Evolutionary conservation across 1,139 yeast species (phyloP).

Genomic region (Pichia sp.): DNA sequence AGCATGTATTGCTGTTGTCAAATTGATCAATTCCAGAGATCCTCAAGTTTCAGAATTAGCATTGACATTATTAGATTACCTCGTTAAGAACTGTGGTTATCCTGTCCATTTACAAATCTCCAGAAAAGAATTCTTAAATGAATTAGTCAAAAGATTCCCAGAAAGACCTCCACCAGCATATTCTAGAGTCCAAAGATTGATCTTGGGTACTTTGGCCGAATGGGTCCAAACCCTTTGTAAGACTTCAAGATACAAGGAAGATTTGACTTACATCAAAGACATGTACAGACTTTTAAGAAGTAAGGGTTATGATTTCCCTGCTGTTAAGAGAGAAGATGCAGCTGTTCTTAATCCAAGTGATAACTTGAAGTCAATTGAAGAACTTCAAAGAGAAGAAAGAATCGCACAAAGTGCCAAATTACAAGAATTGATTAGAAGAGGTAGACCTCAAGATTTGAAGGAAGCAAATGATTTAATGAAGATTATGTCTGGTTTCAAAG

Average conservation of each 20-base stretch:
- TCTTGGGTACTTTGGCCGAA: constrained; percentile 90
- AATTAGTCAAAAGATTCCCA: constrained; percentile 89
- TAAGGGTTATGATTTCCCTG: constrained; percentile 92
- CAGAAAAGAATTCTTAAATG: constrained; percentile 91
- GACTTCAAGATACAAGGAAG: constrained; percentile 88
- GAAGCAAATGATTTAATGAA: constrained; percentile 98
- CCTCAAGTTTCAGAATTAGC: constrained; percentile 73
- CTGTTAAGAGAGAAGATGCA: constrained; percentile 84
- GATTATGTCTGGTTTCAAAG: constrained; percentile 96
- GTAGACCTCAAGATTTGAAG: constrained; percentile 91
- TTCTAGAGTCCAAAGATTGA: constrained; percentile 77
- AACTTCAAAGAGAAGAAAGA: constrained; percentile 88
- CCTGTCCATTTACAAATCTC: constrained; percentile 95
- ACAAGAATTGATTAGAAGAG: constrained; percentile 93
- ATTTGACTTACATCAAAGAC: constrained; percentile 87
- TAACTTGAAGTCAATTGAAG: constrained; percentile 83
- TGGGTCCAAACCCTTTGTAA: constrained; percentile 97
- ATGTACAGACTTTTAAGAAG: constrained; percentile 89
- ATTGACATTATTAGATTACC: constrained; percentile 67
- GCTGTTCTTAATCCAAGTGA: constrained; percentile 95
- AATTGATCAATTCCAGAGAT: constrained; percentile 77
- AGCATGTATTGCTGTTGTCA: constrained; percentile 89
- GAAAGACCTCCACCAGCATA: constrained; percentile 91
- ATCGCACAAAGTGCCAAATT: constrained; percentile 92
- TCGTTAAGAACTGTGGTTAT: constrained; percentile 97